Evolutionary conservation across 2,329 filamentous ascomycete genomes (phyloP), one percentile per base, ranked within the genome.

Genomic region (Sporothrix globosa): DNA sequence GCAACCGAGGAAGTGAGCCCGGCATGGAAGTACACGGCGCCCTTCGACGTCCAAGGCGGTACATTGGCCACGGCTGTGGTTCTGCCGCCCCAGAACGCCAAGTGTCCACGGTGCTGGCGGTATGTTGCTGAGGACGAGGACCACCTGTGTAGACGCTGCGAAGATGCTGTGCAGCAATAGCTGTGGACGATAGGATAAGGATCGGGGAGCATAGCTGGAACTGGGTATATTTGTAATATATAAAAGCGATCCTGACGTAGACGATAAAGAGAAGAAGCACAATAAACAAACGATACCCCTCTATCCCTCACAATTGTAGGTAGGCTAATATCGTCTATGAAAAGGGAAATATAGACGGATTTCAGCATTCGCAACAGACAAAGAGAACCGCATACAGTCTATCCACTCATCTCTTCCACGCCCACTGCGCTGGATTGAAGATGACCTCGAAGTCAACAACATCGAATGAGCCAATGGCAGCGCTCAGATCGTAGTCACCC

Each of bases 21-120:
- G 1, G 77, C 75, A 7, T 86, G 83, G 84, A 76, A 73, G 61
- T 85, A 82, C 74, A 76, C 73, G 6, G 80, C 80, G 67, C 77
- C 79, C 11, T 82, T 86, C 68, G 82, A 83, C 73, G 78, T 83
- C 2, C 76, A 76, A 44, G 82, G 77, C 52, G 82, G 77, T 34
- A 69, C 72, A 6, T 74, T 74, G 71, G 81, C 80, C 46, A 80
- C 75, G 41, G 83, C 83, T 27, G 79, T 81, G 73, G 83, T 85
- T 27, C 74, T 84, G 67, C 84, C 86, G 70, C 86, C 86, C 1
- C 78, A 75, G 74, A 76, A 83, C 14, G 81, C 84, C 61, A 99
- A 98, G 79, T 99, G 96, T 78, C 85, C 87, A 0, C 85, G 96
- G 67, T 99, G 96, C 81, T 99, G 96, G 96, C 88, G 91, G 73